Evolutionary conservation across 1,139 yeast species (phyloP).

Genomic region (Saccharomyces hybrid): DNA sequence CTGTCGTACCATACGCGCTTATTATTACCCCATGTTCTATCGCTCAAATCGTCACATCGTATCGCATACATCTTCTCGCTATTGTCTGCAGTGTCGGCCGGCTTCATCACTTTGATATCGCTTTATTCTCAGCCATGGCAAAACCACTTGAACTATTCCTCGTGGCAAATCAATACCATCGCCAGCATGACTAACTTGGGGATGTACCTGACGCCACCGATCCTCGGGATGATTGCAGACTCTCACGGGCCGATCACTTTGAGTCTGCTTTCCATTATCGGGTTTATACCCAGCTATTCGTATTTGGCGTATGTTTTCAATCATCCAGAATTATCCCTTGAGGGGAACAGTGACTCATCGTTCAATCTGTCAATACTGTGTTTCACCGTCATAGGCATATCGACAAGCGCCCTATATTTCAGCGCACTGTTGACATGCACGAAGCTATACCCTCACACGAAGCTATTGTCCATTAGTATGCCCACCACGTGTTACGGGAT

Average conservation of each 20-base stretch:
- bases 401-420: slow-evolving; percentile 75
- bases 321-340: slow-evolving; percentile 13
- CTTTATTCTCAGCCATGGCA: slow-evolving; percentile 69
- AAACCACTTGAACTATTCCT: slow-evolving; percentile 48
- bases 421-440: slow-evolving; percentile 78
- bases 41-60: slow-evolving; percentile 28
- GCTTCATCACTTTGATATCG: slow-evolving; percentile 74
- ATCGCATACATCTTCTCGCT: slow-evolving; percentile 37
- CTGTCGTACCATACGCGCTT: slow-evolving; percentile 36
- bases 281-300: slow-evolving; percentile 69
- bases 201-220: slow-evolving; percentile 76
- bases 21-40: slow-evolving; percentile 26
- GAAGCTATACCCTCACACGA: slow-evolving; percentile 62
- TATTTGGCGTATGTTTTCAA: slow-evolving; percentile 38
- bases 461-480: slow-evolving; percentile 75
- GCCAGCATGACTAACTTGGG: slow-evolving; percentile 74
- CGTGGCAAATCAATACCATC: slow-evolving; percentile 67
- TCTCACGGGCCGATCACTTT: slow-evolving; percentile 73
- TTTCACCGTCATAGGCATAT: slow-evolving; percentile 61
- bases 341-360: slow-evolving; percentile 5
- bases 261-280: slow-evolving; percentile 52
- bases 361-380: slow-evolving; percentile 18
- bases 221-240: slow-evolving; percentile 78
- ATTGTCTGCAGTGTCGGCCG: slow-evolving; percentile 63
- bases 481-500: slow-evolving; percentile 86